These are phyloP conservation scores for Pyrenophora teres DNA, from an alignment of 2,329 filamentous ascomycete species.

Conservation along the genomic window DNA sequence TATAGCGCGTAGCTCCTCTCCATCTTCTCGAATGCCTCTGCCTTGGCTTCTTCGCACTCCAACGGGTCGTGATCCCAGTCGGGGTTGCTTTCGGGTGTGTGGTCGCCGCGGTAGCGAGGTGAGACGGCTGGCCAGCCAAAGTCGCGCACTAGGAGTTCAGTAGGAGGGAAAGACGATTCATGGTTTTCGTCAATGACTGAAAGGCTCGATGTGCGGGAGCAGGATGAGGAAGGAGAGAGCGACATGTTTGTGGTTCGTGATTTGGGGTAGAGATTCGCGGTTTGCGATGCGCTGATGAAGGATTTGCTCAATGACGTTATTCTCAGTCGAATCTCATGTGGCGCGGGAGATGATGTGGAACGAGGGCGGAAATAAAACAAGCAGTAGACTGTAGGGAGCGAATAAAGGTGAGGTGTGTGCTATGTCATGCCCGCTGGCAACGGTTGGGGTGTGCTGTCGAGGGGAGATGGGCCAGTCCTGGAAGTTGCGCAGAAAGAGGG, in stretches of 20 bases:
- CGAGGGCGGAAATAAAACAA: neutral
- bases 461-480: constrained; percentile 5
- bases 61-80: constrained; percentile 32
- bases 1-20: constrained; percentile 31
- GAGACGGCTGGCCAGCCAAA: constrained; percentile 31
- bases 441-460: constrained; percentile 3
- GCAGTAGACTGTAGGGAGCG: neutral
- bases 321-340: neutral
- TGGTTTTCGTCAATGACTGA: constrained; percentile 20
- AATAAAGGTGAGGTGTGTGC: neutral
- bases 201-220: constrained; percentile 14
- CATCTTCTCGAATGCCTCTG: constrained; percentile 32
- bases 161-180: constrained; percentile 9
- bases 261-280: neutral
- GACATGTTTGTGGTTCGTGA: constrained; percentile 11
- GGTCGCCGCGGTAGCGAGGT: constrained; percentile 32
- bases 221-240: constrained; percentile 6
- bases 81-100: constrained; percentile 34
- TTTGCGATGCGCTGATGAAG: constrained; percentile 11
- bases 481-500: constrained; percentile 7
- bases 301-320: constrained; percentile 2
- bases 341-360: neutral
- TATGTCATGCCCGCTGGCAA: constrained; percentile 11
- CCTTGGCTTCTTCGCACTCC: constrained; percentile 24
- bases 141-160: constrained; percentile 24